Evolutionary conservation across 257 asterid genomes (phyloP).

Genomic region (Striga asiatica): DNA sequence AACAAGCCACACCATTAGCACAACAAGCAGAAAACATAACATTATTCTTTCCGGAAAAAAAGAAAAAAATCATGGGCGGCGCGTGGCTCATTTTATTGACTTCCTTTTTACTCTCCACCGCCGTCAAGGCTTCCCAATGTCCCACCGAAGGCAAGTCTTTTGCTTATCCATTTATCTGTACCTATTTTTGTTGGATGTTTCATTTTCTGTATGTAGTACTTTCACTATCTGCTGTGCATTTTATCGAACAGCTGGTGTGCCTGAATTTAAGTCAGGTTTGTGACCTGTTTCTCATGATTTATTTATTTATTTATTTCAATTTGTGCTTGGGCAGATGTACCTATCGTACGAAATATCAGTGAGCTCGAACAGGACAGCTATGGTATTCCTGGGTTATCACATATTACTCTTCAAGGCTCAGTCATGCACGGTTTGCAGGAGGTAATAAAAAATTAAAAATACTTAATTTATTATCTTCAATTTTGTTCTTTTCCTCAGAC

Average conservation of each 20-base stretch:
- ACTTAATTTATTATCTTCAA: no score
- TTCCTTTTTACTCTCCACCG: constrained; percentile 12
- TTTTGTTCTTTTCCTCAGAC: no score
- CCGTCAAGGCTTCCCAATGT: constrained; percentile 20
- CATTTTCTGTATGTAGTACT: not conserved
- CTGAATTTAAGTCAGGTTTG: not conserved
- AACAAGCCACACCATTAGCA: no score
- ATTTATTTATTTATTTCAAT: no score
- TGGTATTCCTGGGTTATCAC: constrained; percentile 54
- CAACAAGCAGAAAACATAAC: no score
- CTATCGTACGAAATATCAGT: constrained; percentile 41
- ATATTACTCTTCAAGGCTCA: constrained; percentile 50
- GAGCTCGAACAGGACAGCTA: constrained; percentile 36
- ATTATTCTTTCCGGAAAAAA: no score
- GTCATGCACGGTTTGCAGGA: constrained; percentile 50
- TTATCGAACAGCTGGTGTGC: constrained; percentile 9
- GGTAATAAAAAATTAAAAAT: constrained; percentile 18
- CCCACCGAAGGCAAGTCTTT: constrained; percentile 28
- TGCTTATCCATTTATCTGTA: no score
- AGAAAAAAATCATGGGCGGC: constrained; percentile 2
- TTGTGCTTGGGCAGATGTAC: constrained; percentile 20
- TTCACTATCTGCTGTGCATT: not conserved
- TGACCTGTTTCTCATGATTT: not conserved
- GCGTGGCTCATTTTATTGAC: not conserved
- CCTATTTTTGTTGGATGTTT: no score